Evolutionary conservation across 768 basidiomycete genomes (phyloP).

Genomic region (Panaeolus cyanescens): DNA sequence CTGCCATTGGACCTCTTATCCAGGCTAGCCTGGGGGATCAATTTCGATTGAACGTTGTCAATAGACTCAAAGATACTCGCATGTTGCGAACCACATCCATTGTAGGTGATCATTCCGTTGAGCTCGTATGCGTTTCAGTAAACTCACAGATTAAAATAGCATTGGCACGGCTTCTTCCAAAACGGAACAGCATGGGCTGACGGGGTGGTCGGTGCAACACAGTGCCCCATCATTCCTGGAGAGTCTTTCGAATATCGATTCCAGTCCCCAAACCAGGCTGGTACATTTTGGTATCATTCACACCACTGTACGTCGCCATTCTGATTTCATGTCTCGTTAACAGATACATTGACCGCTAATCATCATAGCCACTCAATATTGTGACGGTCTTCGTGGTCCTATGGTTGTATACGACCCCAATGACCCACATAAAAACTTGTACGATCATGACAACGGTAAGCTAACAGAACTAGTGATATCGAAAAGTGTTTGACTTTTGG

Average conservation of each 20-base stretch:
- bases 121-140: not conserved
- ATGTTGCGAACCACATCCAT: constrained; percentile 33
- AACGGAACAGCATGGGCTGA: constrained; percentile 23
- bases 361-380: not conserved
- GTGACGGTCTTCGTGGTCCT: constrained; percentile 1
- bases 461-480: not conserved
- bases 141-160: not conserved
- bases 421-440: constrained; percentile 18
- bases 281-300: constrained; percentile 33
- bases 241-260: constrained; percentile 27
- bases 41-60: constrained; percentile 46
- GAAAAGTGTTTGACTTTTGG: not conserved
- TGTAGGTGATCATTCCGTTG: constrained; percentile 7
- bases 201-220: constrained; percentile 26
- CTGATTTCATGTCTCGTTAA: too few species aligned
- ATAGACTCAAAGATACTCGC: constrained; percentile 41
- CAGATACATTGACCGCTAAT: not conserved
- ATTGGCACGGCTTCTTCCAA: constrained; percentile 26
- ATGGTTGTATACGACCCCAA: constrained; percentile 13
- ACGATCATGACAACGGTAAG: constrained; percentile 19
- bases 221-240: constrained; percentile 32
- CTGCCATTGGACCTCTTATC: constrained; percentile 19
- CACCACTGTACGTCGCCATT: constrained; percentile 15
- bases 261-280: constrained; percentile 20
- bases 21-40: constrained; percentile 10